A percentile compares a stretch with the other conserved stretches of the same genome.
Conservation (phyloP, 2,329 filamentous ascomycete species). For the Paraconiothyrium brasiliense region DNA sequence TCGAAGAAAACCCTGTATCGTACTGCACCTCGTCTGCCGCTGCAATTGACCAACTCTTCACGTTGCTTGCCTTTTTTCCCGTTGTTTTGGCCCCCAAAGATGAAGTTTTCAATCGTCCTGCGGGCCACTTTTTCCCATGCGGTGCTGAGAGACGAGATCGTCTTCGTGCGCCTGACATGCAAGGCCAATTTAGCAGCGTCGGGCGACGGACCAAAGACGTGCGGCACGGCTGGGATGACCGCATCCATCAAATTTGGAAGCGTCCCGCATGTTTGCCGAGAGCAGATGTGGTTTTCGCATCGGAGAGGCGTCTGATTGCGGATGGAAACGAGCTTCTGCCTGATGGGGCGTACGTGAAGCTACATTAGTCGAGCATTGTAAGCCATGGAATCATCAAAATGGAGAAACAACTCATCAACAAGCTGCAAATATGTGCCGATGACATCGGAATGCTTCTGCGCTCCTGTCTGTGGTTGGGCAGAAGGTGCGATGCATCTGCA, state of each 20-base stretch:
- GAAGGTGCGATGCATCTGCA: constrained; percentile 31
- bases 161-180: constrained; percentile 8
- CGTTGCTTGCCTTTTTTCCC: constrained; percentile 24
- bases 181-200: constrained; percentile 21
- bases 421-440: constrained; percentile 16
- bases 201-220: constrained; percentile 11
- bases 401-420: constrained; percentile 24
- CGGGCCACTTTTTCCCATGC: constrained; percentile 23
- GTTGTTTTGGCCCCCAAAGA: constrained; percentile 42
- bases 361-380: constrained; percentile 34
- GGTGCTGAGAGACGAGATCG: constrained; percentile 19
- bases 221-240: constrained; percentile 26
- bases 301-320: constrained; percentile 25
- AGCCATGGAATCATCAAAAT: constrained; percentile 24
- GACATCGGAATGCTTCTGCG: constrained; percentile 22
- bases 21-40: constrained; percentile 44
- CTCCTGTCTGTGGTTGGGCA: constrained; percentile 25
- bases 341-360: constrained; percentile 26
- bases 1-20: constrained; percentile 42
- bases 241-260: constrained; percentile 18
- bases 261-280: constrained; percentile 26
- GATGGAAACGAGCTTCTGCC: constrained; percentile 24
- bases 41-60: constrained; percentile 31
- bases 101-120: constrained; percentile 22
- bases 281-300: constrained; percentile 21